Evolutionary conservation across 768 basidiomycete genomes (phyloP).

Genomic region (Phaffia australis): DNA sequence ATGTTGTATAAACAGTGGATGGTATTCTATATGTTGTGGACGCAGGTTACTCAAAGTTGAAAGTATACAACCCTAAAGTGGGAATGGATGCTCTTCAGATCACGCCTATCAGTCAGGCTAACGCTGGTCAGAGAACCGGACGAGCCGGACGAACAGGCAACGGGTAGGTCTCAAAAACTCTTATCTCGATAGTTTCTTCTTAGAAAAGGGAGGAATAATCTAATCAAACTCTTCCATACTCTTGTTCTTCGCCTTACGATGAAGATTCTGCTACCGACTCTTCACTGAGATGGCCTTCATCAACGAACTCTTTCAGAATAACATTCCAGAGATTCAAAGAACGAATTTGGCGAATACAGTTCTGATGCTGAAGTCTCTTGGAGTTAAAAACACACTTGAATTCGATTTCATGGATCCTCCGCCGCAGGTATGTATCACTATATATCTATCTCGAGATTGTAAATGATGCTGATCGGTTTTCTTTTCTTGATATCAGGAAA

Average conservation of each 20-base stretch:
- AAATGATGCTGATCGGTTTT: background rate
- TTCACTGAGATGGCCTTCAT: conserved; percentile 95
- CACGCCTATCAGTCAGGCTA: conserved; percentile 97
- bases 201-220: background rate
- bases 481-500: conserved; percentile 51
- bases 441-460: background rate
- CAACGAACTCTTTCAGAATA: conserved; percentile 89
- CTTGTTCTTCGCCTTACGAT: background rate
- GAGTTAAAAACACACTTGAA: conserved; percentile 92
- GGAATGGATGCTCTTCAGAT: conserved; percentile 99
- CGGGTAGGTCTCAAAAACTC: conserved; percentile 47
- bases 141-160: conserved; percentile 92
- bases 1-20: conserved; percentile 54
- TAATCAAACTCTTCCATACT: background rate
- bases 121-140: conserved; percentile 90
- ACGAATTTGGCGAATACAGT: conserved; percentile 98
- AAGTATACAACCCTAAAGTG: conserved; percentile 97
- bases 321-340: conserved; percentile 95
- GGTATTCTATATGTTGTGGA: conserved; percentile 97
- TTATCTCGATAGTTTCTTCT: conserved; percentile 12
- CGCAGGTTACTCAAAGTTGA: conserved; percentile 90
- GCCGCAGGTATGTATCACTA: conserved; percentile 55
- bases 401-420: conserved; percentile 99
- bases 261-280: conserved; percentile 84
- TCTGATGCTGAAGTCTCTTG: conserved; percentile 81